Evolutionary conservation across 106 monocot genomes (phyloP).

Genomic region (Alisma plantagoaquatica): DNA sequence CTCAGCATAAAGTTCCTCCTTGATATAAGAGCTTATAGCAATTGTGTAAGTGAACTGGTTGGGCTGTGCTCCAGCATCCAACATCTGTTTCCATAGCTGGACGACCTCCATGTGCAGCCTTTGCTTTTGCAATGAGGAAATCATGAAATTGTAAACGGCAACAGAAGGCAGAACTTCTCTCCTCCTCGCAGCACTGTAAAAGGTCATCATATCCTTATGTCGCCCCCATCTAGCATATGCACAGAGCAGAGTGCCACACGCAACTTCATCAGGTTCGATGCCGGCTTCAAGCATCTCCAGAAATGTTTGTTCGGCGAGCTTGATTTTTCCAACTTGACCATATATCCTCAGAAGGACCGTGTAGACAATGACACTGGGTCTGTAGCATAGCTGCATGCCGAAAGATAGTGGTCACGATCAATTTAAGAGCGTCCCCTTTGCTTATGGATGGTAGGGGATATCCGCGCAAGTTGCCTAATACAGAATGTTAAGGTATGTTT

Average conservation of each 20-base stretch:
- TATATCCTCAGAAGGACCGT: constrained; percentile 78
- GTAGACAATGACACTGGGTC: constrained; percentile 85
- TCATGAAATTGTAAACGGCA: constrained; percentile 91
- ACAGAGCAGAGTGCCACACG: constrained; percentile 93
- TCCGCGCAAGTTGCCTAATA: too few relatives aligned
- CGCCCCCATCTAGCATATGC: constrained; percentile 93
- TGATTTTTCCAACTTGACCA: constrained; percentile 93
- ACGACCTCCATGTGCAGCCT: constrained; percentile 62
- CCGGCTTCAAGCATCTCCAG: constrained; percentile 96
- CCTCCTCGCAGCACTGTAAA: constrained; percentile 66
- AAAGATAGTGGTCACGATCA: constrained; percentile 6
- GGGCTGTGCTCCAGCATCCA: constrained; percentile 47
- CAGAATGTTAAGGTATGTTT: too few relatives aligned
- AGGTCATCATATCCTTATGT: constrained; percentile 78
- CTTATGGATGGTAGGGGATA: too few relatives aligned
- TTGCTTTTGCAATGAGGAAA: constrained; percentile 93
- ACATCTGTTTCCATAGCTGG: constrained; percentile 65
- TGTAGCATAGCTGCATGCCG: constrained; percentile 79
- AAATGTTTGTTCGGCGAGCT: constrained; percentile 80
- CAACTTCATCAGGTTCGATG: constrained; percentile 90
- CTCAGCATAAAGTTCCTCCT: constrained; percentile 38
- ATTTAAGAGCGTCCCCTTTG: constrained; percentile 2
- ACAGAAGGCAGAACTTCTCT: constrained; percentile 63
- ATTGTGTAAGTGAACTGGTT: constrained; percentile 72
- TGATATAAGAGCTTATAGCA: constrained; percentile 59